phyloP scores from a whole-genome alignment of 2,329 filamentous ascomycete species.

The Gremmenia infestans region DNA sequence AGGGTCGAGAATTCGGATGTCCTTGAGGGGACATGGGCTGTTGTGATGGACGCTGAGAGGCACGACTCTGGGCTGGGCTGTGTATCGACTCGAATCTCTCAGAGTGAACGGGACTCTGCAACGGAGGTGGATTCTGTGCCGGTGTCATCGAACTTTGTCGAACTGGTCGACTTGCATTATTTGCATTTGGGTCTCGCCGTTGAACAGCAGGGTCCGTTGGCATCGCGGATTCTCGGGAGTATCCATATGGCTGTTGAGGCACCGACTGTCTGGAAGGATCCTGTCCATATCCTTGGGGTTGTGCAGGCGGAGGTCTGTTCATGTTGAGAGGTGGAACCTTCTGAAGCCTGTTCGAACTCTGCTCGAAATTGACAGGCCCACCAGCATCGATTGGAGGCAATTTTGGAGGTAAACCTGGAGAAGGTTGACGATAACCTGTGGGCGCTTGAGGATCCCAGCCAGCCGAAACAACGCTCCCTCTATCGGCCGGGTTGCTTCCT shows the following conservation, averaged over 20 bases:
- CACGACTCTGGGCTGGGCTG: conserved; percentile 1
- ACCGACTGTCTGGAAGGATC: conserved; percentile 9
- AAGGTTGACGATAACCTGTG: conserved; percentile 38
- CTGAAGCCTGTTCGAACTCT: conserved; percentile 11
- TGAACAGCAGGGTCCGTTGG: conserved; percentile 8
- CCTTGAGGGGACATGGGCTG: conserved; percentile 18
- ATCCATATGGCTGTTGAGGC: not conserved
- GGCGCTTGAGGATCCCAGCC: conserved; percentile 43
- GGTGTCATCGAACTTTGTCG: conserved; percentile 21
- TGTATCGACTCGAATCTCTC: not conserved
- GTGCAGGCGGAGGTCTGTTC: conserved; percentile 17
- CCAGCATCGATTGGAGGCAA: conserved; percentile 19
- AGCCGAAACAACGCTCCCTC: conserved; percentile 34
- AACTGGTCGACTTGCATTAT: conserved; percentile 17
- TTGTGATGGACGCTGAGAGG: conserved; percentile 16
- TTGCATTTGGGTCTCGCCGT: conserved; percentile 1
- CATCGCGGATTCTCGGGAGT: not conserved
- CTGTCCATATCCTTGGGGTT: conserved; percentile 1
- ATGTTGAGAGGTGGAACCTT: conserved; percentile 18
- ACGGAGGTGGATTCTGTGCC: not conserved
- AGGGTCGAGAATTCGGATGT: conserved; percentile 10
- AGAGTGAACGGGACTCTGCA: conserved; percentile 11
- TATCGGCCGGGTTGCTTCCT: conserved; percentile 12
- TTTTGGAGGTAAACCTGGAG: conserved; percentile 26
- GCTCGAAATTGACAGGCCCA: conserved; percentile 17